Conservation (phyloP, 1,284 basidiomycete species). For the Ceratobasidium sp. region DNA sequence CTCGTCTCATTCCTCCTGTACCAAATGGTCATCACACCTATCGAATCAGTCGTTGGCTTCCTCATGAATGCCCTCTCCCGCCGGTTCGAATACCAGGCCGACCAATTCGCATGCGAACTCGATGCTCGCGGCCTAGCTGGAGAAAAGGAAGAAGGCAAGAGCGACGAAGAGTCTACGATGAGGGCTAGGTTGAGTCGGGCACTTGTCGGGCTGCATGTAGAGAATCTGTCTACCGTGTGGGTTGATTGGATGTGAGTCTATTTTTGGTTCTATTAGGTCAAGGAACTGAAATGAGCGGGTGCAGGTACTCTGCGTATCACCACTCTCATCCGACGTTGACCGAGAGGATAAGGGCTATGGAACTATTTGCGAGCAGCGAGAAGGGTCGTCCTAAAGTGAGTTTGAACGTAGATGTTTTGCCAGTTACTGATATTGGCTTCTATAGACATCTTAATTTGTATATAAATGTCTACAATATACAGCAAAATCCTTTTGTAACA, state of each 20-base stretch:
- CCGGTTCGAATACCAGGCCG: slow-evolving; percentile 91
- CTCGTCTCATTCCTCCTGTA: slow-evolving; percentile 92
- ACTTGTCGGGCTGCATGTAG: slow-evolving; percentile 85
- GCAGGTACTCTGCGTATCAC: slow-evolving; percentile 89
- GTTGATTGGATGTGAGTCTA: slow-evolving; percentile 85
- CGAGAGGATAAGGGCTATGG: slow-evolving; percentile 86
- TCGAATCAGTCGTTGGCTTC: slow-evolving; percentile 84
- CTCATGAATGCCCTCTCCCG: slow-evolving; percentile 85
- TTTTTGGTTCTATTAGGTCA: background rate
- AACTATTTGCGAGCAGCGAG: slow-evolving; percentile 61
- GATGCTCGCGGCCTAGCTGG: slow-evolving; percentile 57
- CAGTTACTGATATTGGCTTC: background rate
- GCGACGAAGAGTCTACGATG: slow-evolving; percentile 66
- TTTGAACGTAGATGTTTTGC: background rate
- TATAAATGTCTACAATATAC: background rate
- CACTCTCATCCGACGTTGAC: slow-evolving; percentile 93
- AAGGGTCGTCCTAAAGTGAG: slow-evolving; percentile 41
- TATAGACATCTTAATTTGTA: slow-evolving; percentile 7
- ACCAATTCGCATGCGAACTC: slow-evolving; percentile 82
- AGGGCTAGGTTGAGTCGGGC: slow-evolving; percentile 84
- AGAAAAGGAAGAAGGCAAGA: slow-evolving; percentile 59
- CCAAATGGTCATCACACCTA: slow-evolving; percentile 88
- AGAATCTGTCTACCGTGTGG: slow-evolving; percentile 93
- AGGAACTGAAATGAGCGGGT: slow-evolving; percentile 25
- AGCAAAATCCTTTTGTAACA: too few species aligned